Base-by-base conservation (phyloP, 176 grass and related monocot genomes). In the Bolboschoenus planiculmis region DNA sequence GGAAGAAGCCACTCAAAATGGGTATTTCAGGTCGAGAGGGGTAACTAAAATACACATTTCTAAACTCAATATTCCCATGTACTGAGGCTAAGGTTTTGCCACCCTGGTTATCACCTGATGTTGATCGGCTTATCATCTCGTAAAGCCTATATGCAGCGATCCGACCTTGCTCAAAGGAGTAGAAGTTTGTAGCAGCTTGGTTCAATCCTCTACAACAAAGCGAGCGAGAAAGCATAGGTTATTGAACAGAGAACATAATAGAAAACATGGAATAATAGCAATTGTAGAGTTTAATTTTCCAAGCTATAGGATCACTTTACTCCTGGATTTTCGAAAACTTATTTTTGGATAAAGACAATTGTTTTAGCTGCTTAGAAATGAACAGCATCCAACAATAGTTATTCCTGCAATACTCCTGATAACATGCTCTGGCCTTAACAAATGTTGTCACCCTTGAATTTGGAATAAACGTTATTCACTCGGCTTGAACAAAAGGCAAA, bases 11-110 rank as follows among this genome's bases (percentile, higher is more conserved):
- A 85, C 92, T 98, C 83, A 98, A 84, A 57, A 98, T 98, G 54
- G 96, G 96, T 55, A 98, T 98, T 87, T 98, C 96, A 85, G 96
- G 96, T 20, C 92, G 90, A 72, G 96, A 99, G 8, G 94, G 89
- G 82, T 99, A 99, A 74, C 96, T 99, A 89, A 99, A 99, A 85
- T 98, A 98, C 42, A 98, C 96, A 91, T 98, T 98, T 66, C 96
- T 90, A 78, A 98, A 98, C 86, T 98, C 96, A 10, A 98, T 98
- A 87, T 98, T 95, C 81, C 96, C 96, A 84, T 98, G 92, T 23
- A 93, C 92, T 37, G 86, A 88, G 48, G 73, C 55, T 84, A 95
- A 87, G 78, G 89, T 91, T 85, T 68, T 85, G 9, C 96, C 96
- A 79, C 89, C 90, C 78, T 95, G 92, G 86, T 95, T 98, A 58